phyloP scores from a whole-genome alignment of 805 yeast genomes.

The Candida namnaoensis region DNA sequence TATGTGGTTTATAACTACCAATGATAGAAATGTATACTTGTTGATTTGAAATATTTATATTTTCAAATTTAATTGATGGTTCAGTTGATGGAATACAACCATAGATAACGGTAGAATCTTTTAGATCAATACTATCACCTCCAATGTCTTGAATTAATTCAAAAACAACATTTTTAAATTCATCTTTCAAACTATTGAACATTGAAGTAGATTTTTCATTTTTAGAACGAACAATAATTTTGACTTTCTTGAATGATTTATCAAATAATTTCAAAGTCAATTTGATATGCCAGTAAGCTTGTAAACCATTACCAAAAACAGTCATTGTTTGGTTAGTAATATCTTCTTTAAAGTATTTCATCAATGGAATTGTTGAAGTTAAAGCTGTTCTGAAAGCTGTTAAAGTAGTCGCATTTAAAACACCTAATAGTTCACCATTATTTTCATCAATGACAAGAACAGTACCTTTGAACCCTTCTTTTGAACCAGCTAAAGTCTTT shows the following conservation, averaged over 20 bases:
- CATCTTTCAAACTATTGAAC: conserved; percentile 14
- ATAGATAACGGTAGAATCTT: conserved; percentile 38
- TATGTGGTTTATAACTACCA: conserved; percentile 61
- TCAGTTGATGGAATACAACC: conserved; percentile 53
- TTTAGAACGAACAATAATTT: conserved; percentile 34
- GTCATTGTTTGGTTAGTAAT: conserved; percentile 16
- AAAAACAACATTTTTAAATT: conserved; percentile 21
- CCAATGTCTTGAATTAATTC: conserved; percentile 11
- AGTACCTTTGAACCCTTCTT: conserved; percentile 51
- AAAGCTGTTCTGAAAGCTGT: conserved; percentile 66
- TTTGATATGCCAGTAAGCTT: conserved; percentile 56
- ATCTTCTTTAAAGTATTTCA: conserved; percentile 19
- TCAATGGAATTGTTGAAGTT: conserved; percentile 40
- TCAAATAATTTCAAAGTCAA: conserved; percentile 33
- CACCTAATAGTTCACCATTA: conserved; percentile 43
- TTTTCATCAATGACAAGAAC: conserved; percentile 39
- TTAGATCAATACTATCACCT: conserved; percentile 18
- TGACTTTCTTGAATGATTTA: conserved; percentile 26
- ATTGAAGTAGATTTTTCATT: conserved; percentile 26
- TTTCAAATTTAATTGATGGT: conserved; percentile 31
- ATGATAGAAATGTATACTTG: conserved; percentile 44
- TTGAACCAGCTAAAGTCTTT: conserved; percentile 51
- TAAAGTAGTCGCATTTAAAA: conserved; percentile 46
- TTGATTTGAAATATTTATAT: conserved; percentile 17
- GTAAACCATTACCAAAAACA: conserved; percentile 56